Evolutionary conservation across 352 stramenopile genomes (phyloP), one percentile per base, ranked within the genome.

Genomic region (Pythium insidiosum): DNA sequence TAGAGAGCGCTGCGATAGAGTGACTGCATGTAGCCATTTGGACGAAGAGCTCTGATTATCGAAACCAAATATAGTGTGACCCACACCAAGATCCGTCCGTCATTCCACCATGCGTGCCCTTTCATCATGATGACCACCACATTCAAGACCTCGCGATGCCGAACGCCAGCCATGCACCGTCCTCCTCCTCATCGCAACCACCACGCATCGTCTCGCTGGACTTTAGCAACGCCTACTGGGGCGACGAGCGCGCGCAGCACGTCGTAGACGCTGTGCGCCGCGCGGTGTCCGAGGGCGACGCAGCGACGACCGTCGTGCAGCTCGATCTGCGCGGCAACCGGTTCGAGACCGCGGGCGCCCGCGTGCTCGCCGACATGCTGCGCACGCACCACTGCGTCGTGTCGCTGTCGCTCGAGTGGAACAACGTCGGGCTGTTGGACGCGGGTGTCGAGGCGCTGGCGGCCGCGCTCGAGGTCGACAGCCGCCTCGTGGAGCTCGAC

Each of bases 391-490:
- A 87, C 39, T 66, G 63, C 15, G 46, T 88, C 15, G 63, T 75
- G 18, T 60, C 62, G n/a, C 62, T 92, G 21, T 73, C 63, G 34
- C 53, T 93, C 38, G 76, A 93, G 56, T 91, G 78, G 78, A 93
- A 93, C 50, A 90, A 86, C 45, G 55, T 88, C 6, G 81, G 78
- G n/a, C 38, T 90, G 22, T 47, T 89, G 31, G 72, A 88, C 43
- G 66, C 87, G 23, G 78, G 77, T 1, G 51, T 93, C 11, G 66
- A 74, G 33, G 76, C 76, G 25, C 55, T 93, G 9, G 72, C 77
- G 6, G 39, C 39, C 4, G 76, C 78, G 6, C 51, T 91, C 3
- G 69, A 83, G 47, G 55, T 80, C 9, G 80, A 94, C 44, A 68
- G 67, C 22, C 66, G 62, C 7, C 56, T 94, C 13, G 34, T 84